These are phyloP conservation scores for Lentinula novae-zelandiae DNA, from an alignment of 1,284 basidiomycete species.

Conservation along the genomic window DNA sequence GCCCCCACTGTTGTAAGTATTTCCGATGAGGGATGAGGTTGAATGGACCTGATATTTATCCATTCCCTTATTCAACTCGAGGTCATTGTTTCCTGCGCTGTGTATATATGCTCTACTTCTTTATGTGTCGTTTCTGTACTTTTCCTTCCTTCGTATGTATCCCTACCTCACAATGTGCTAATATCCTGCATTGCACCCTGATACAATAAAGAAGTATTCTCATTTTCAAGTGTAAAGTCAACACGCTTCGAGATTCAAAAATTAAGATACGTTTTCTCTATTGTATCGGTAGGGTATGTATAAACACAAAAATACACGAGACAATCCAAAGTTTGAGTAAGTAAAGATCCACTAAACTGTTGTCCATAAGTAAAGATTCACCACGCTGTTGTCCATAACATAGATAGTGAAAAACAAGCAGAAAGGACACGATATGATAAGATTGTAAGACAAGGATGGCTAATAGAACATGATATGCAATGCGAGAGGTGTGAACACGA, in stretches of 20 bases:
- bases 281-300: too few relatives aligned
- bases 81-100: neutral
- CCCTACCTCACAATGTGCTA: neutral
- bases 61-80: neutral
- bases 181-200: neutral
- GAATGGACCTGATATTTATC: neutral
- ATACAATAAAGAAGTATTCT: neutral
- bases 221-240: neutral
- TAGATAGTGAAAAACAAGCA: neutral
- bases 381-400: neutral
- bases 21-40: slow-evolving; percentile 3
- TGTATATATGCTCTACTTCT: neutral
- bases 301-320: neutral
- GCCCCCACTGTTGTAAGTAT: slow-evolving; percentile 4
- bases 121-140: neutral
- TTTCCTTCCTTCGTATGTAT: neutral
- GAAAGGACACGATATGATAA: too few relatives aligned
- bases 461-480: neutral
- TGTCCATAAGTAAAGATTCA: neutral
- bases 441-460: too few relatives aligned
- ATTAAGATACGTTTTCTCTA: too few relatives aligned
- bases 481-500: neutral
- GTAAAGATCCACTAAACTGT: neutral
- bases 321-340: too few relatives aligned
- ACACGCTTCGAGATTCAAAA: too few relatives aligned